Percentiles rank a stretch among this genome's conserved stretches.
Evolutionary conservation across 495 filamentous ascomycete genomes (phyloP).

Genomic region (Cercophora newfieldiana): DNA sequence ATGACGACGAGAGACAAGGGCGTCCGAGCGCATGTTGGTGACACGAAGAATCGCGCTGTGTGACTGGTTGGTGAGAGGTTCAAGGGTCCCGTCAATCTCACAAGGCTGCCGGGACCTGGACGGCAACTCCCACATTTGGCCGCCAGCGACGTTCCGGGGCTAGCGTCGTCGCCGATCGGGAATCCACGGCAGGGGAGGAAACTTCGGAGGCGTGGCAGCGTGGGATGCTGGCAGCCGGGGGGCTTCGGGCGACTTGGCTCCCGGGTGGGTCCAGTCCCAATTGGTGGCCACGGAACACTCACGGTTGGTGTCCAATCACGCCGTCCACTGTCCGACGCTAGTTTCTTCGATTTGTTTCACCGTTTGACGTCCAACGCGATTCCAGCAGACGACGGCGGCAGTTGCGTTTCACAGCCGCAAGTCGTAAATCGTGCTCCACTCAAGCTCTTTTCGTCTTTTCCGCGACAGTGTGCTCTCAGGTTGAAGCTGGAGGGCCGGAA

Average conservation of each 20-base stretch:
- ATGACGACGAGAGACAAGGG: background rate
- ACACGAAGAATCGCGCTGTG: background rate
- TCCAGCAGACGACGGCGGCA: background rate
- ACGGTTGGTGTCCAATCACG: background rate
- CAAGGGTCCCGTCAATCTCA: background rate
- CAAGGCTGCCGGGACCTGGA: background rate
- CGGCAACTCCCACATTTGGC: background rate
- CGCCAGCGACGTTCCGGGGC: background rate
- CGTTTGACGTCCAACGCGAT: background rate
- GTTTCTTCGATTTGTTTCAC: background rate
- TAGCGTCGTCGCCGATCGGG: background rate
- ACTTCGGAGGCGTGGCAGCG: background rate
- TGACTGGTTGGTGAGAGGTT: background rate
- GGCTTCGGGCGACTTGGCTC: background rate
- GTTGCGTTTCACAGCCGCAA: no score
- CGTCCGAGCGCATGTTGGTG: background rate
- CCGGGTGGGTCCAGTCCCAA: background rate
- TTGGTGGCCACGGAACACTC: background rate
- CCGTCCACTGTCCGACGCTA: background rate
- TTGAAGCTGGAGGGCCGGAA: no score
- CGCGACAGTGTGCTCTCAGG: no score
- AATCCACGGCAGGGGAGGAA: background rate
- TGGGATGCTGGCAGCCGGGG: background rate
- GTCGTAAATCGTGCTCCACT: no score
- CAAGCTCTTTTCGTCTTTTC: no score